These are phyloP conservation scores for Tephrocybe sp. DNA, from an alignment of 768 basidiomycete species.

Conservation along the genomic window DNA sequence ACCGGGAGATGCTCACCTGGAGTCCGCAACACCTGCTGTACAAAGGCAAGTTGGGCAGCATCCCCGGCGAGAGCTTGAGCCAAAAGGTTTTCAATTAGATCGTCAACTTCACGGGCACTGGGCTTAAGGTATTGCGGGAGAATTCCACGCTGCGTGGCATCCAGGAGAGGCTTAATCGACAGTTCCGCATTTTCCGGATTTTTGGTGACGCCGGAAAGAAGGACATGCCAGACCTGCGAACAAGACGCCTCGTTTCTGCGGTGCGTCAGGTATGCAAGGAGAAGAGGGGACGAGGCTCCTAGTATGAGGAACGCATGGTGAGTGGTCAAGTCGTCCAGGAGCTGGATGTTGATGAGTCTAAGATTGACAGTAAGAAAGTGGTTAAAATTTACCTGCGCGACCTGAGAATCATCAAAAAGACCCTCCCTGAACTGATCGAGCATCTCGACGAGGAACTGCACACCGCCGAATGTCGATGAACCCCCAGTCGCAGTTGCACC, in stretches of 20 bases:
- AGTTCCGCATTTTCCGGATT: slow-evolving; percentile 28
- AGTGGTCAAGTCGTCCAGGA: slow-evolving; percentile 43
- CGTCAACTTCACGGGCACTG: slow-evolving; percentile 43
- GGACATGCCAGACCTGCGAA: slow-evolving; percentile 43
- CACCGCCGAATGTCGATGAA: not conserved
- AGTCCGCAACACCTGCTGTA: slow-evolving; percentile 38
- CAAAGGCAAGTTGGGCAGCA: slow-evolving; percentile 27
- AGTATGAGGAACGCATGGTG: slow-evolving; percentile 40
- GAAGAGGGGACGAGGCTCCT: slow-evolving; percentile 37
- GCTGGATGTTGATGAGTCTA: slow-evolving; percentile 27
- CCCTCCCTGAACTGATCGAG: slow-evolving; percentile 51
- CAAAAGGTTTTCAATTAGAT: slow-evolving; percentile 37
- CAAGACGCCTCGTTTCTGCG: slow-evolving; percentile 34
- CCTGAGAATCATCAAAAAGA: slow-evolving; percentile 43
- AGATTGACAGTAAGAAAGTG: not conserved
- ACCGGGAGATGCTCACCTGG: too few species aligned
- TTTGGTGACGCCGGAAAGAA: slow-evolving; percentile 43
- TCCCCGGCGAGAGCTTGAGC: slow-evolving; percentile 33
- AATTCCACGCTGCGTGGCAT: slow-evolving; percentile 33
- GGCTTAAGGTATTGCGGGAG: slow-evolving; percentile 51
- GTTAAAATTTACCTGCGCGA: slow-evolving; percentile 40
- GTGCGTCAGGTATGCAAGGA: slow-evolving; percentile 53
- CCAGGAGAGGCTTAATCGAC: slow-evolving; percentile 39
- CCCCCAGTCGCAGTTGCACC: not conserved
- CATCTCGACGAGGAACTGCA: slow-evolving; percentile 37